Percentiles rank a stretch among this genome's conserved stretches.
Conservation (phyloP, 2,329 filamentous ascomycete species). For the Aureobasidium sp. region DNA sequence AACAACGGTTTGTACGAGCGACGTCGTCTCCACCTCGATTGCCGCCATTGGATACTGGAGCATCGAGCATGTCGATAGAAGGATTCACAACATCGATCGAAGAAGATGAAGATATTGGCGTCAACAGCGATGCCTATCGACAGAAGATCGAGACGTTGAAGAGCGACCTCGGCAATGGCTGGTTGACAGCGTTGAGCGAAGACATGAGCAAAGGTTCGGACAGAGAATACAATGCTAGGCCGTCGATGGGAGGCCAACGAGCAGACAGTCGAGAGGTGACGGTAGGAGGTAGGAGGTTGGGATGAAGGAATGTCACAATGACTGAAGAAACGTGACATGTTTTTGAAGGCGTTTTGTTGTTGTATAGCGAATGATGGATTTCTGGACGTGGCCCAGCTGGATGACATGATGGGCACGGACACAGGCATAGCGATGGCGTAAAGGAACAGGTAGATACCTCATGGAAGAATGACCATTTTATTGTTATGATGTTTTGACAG, state of each 20-base stretch:
- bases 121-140: constrained; percentile 48
- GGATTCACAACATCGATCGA: neutral
- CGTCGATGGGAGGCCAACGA: constrained; percentile 15
- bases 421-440: constrained; percentile 10
- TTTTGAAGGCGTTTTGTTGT: constrained; percentile 1
- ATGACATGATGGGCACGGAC: neutral
- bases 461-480: neutral
- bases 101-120: constrained; percentile 20
- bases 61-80: neutral
- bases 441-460: constrained; percentile 6
- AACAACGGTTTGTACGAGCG: neutral
- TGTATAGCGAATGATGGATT: constrained; percentile 5
- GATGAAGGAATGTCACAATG: constrained; percentile 17
- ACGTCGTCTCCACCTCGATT: constrained; percentile 9
- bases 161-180: constrained; percentile 76
- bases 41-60: constrained; percentile 14
- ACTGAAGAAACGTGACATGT: neutral
- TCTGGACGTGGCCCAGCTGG: neutral
- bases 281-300: constrained; percentile 24
- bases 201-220: constrained; percentile 34
- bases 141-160: constrained; percentile 82
- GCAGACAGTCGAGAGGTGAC: constrained; percentile 23
- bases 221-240: neutral
- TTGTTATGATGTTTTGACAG: neutral
- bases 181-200: constrained; percentile 78